Conservation (phyloP, 2,329 filamentous ascomycete species). For the Pyrenophora graminea region DNA sequence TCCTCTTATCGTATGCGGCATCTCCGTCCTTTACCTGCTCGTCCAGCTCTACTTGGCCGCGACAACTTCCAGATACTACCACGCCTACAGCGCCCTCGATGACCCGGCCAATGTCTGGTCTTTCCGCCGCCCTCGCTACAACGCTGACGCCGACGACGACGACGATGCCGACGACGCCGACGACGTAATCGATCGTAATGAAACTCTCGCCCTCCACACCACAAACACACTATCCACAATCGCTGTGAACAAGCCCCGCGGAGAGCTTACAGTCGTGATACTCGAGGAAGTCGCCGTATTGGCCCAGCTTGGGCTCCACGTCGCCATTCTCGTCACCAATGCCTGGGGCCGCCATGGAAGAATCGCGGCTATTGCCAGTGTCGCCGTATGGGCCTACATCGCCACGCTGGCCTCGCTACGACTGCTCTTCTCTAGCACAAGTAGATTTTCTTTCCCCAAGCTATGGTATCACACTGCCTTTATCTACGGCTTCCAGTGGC, state of each 20-base stretch:
- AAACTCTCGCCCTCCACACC: conserved; percentile 59
- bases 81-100: conserved; percentile 63
- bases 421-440: conserved; percentile 63
- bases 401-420: conserved; percentile 73
- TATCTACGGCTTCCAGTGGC: conserved; percentile 83
- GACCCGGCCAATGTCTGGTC: conserved; percentile 50
- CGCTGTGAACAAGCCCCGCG: conserved; percentile 75
- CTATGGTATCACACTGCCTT: conserved; percentile 92
- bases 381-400: conserved; percentile 81
- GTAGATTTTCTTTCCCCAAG: conserved; percentile 68
- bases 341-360: conserved; percentile 63
- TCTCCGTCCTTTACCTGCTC: conserved; percentile 71
- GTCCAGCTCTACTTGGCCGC: conserved; percentile 61
- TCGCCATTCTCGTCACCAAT: conserved; percentile 64
- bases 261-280: conserved; percentile 69
- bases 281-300: conserved; percentile 77
- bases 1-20: conserved; percentile 70
- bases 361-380: conserved; percentile 66
- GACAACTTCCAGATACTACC: conserved; percentile 53
- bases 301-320: conserved; percentile 71
- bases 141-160: conserved; percentile 38
- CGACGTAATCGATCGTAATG: conserved; percentile 64
- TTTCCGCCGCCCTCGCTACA: conserved; percentile 32
- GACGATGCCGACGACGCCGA: conserved; percentile 53
- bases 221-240: conserved; percentile 61